Base-by-base conservation (phyloP, 306 rosid species). In the Mucuna pruriens region DNA sequence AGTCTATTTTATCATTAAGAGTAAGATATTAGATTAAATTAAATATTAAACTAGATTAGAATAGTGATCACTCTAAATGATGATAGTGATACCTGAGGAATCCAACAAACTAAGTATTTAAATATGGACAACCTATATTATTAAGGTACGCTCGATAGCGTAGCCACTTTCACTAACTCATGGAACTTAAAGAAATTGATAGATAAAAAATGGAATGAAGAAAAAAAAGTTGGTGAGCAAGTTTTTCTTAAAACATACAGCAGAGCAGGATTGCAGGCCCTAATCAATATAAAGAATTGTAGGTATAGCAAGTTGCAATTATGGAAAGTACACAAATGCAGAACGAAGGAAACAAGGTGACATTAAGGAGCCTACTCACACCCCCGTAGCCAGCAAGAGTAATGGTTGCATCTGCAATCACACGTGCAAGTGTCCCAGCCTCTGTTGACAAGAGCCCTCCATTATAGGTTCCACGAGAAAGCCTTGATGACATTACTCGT, bases 401-500 rank as follows among this genome's bases (percentile, higher is more conserved):
- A 31, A 94, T 94, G 0, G 97, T 90, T 33, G 75, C 91, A 83
- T 94, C 98, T 46, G 98, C 97, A 31, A 91, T 60, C 74, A 94
- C 98, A 55, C 98, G 84, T 44, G 97, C 98, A 10, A 94, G 57
- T 1, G 98, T 94, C 39, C 98, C 98, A 0, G 98, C 98, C 77
- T 94, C 98, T 16, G 98, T 94, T 4, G 98, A 94, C 23, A 94
- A 86, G 16, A 94, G 80, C 36, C 98, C 98, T 2, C 94, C 94
- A 33, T 94, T 94, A 39, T 88, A 94, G 34, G 98, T 94, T 64
- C 98, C 98, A 2, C 97, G 95, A 25, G 98, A 90, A 67, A 94
- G 97, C 82, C 98, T 84, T 3, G 98, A 89, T 20, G 98, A 91
- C 98, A 94, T 94, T 15, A 94, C 98, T 84, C 97, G 84, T 2